Base-by-base conservation (phyloP, 257 asterid species). In the Lycium barbarum region DNA sequence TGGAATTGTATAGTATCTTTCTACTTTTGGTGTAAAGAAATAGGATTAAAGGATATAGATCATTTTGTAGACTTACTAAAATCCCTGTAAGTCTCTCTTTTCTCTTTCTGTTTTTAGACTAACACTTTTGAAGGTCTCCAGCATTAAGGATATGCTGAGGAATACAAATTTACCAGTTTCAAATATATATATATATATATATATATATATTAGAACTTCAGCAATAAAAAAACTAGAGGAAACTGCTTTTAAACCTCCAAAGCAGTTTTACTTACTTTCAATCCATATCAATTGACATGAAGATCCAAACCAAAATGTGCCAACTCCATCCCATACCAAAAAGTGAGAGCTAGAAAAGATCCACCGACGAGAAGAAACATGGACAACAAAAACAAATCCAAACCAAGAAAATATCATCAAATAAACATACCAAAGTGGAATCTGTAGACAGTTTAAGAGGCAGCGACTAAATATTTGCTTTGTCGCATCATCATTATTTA, bases 401-500 rank as follows among this genome's bases (percentile, higher is more conserved):
- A 62, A 63, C 38, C 54, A 51, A 65, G 54, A 79, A 61, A 55
- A 2, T 22, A 63, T 76, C 51, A 80, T 13, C 65, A 7, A 85
- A 43, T 1, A 59, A 79, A 20, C 66, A 63, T 93, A 94, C 99
- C 98, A 97, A 58, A 97, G 95, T 88, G 99, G 97, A 87, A 95
- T 92, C 86, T 95, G 97, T 87, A 93, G 86, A 90, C 98, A 95
- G 88, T 88, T 93, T 87, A 95, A 90, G 85, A 97, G 93, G 89
- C 99, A 97, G 54, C 99, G 98, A 86, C 98, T 94, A 89, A 97
- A 97, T 79, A 95, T 90, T 83, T 93, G 98, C 89, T 91, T 95
- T 40, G 93, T 83, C 51, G 97, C 97, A 82, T 97, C 99, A 85
- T 97, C 99, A 84, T 97, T 92, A 88, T 94, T 95, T 73, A 89